Evolutionary conservation across 78 protist species (phyloP), one percentile per base, ranked within the genome.

Genomic region (Cavenderia fasciculata): DNA sequence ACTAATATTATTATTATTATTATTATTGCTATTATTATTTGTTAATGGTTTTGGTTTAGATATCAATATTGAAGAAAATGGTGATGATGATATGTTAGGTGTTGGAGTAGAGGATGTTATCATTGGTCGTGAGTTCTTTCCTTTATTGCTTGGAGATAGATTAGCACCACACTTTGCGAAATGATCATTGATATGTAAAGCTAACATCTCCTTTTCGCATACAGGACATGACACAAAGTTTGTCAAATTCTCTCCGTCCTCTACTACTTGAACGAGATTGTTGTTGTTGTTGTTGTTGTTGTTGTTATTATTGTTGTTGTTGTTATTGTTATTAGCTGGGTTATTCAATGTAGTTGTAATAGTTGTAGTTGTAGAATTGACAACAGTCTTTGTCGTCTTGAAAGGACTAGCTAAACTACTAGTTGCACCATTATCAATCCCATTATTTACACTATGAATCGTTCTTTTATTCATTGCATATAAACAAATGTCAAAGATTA

Each of bases 191-290:
- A 63, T 33, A 21, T 63, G 33, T 38, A 27, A 63, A 14, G 47
- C 47, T 16, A 63, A 16, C 33, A 63, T 38, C 47, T 5, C 11
- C 38, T 63, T 63, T 12, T n/a, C 33, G 38, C 72, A 63, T n/a
- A 63, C 33, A 21, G 72, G 72, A 36, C 72, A 63, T 34, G 14
- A 29, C 2, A 40, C 72, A 25, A 21, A 68, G 41, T 52, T 82
- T 82, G 29, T 43, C 51, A 21, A 76, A 43, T 47, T 21, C 5
- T n/a, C 16, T 4, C 4, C 33, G 5, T 52, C 33, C 5, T 4
- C 23, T 52, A 52, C 4, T n/a, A 52, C 23, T 52, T 52, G 23
- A 52, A 19, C 5, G 62, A 10, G 21, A 36, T 8, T 61, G 73
- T n/a, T 5, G 14, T 61, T 61, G 54, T 29, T 59, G 72, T 38